Evolutionary conservation across 2,329 filamentous ascomycete genomes (phyloP).

Genomic region (Fusarium coffeatum): DNA sequence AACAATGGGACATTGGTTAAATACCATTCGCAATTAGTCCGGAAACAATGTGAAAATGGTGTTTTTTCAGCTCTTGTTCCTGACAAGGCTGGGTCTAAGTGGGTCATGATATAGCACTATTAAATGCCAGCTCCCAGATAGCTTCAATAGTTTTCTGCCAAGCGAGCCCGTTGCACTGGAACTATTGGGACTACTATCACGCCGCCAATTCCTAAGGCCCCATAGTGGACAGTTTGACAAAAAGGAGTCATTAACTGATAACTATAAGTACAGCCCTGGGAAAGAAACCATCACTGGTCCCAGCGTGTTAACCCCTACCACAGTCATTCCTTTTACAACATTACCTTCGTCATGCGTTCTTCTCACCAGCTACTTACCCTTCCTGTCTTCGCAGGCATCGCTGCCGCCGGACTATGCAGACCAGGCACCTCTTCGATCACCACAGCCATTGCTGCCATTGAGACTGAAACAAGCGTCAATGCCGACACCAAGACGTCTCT

Average conservation of each 20-base stretch:
- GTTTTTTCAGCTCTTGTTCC: not conserved
- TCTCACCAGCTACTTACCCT: not conserved
- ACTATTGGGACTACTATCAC: not conserved
- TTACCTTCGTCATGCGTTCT: not conserved
- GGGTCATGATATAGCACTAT: not conserved
- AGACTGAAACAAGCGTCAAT: not conserved
- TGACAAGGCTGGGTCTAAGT: not conserved
- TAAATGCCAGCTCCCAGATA: not conserved
- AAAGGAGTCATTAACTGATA: not conserved
- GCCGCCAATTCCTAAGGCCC: not conserved
- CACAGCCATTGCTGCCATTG: accelerated
- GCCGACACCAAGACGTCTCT: not conserved
- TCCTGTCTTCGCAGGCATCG: not conserved
- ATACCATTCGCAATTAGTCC: not conserved
- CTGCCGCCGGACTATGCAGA: not conserved
- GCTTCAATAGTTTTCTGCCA: not conserved
- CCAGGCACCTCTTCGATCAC: not conserved
- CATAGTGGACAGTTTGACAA: not conserved
- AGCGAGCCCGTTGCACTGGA: not conserved
- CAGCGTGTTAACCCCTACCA: not conserved
- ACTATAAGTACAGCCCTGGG: not conserved
- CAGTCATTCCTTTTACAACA: not conserved
- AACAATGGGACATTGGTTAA: not conserved
- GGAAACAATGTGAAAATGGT: not conserved
- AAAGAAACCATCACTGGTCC: not conserved